Evolutionary conservation across 2,329 filamentous ascomycete genomes (phyloP), one percentile per base, ranked within the genome.

Genomic region (Balansia obtecta): DNA sequence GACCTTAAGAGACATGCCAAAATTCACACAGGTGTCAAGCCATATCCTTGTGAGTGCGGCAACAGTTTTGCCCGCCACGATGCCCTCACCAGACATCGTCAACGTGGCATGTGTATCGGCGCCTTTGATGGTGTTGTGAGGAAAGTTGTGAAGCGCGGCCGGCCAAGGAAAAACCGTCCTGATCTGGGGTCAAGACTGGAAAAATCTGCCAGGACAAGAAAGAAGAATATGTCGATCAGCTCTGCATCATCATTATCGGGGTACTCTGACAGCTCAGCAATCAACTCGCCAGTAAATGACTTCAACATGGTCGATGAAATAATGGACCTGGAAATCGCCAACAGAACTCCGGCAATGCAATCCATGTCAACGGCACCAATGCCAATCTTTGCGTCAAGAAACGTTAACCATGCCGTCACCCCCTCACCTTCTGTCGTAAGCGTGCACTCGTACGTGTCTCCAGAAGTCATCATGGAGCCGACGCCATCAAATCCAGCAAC

Each of bases 1-100:
- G 93, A 98, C 65, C 81, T 97, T 54, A 98, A 97, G 74, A 83
- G 93, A 53, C 93, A 98, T 64, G 86, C 90, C 58, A 96, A 97
- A 71, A 98, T 97, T 52, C 93, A 98, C 69, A 95, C 88, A 1
- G 90, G 90, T 46, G 85, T 94, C 69, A 96, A 96, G 72, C 89
- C 91, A 4, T 95, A 96, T 65, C 86, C 88, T 44, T 98, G 93
- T 69, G 83, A 88, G 55, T 98, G 93, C 64, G 89, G 91, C 51
- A 94, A 94, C 67, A 88, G 85, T 57, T 98, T 98, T 65, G 91
- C 91, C 34, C 82, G 93, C 51, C 91, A 97, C 62, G 93, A 98
- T 65, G 93, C 93, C 15, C 77, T 98, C 49, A 97, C 93, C 20
- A 81, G 93, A 50, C 93, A 98, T 65, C 82, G 90, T 49, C 93